Evolutionary conservation across 768 basidiomycete genomes (phyloP).

Genomic region (Rhizopogon vesiculosus): DNA sequence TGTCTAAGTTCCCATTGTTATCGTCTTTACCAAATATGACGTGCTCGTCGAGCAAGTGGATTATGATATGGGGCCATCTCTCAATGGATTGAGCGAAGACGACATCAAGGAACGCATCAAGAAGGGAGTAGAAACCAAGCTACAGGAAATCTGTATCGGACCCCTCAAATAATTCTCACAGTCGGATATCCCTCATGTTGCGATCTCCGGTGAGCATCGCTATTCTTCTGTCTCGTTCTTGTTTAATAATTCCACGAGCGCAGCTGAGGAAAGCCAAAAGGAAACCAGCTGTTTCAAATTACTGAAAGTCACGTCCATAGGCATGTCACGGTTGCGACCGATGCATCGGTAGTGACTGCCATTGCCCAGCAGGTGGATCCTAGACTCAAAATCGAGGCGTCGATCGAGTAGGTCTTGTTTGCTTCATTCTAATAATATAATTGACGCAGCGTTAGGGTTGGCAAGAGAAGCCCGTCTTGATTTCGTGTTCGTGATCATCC

Average conservation of each 20-base stretch:
- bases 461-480: slow-evolving; percentile 1
- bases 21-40: slow-evolving; percentile 1
- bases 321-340: background rate
- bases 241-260: background rate
- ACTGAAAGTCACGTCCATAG: background rate
- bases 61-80: background rate
- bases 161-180: background rate
- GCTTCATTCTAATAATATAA: background rate
- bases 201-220: background rate
- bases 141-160: background rate
- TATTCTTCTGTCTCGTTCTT: background rate
- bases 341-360: background rate
- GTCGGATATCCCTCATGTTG: background rate
- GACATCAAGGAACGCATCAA: background rate
- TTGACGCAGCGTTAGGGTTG: background rate
- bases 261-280: background rate
- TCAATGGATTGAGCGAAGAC: background rate
- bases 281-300: background rate
- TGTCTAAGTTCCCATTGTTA: background rate
- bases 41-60: background rate
- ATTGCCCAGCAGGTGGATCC: background rate
- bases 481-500: background rate
- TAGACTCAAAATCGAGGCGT: background rate
- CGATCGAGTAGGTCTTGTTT: background rate
- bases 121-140: background rate